Conservation (phyloP, 2,329 filamentous ascomycete species). For the Fusarium anthophilum region DNA sequence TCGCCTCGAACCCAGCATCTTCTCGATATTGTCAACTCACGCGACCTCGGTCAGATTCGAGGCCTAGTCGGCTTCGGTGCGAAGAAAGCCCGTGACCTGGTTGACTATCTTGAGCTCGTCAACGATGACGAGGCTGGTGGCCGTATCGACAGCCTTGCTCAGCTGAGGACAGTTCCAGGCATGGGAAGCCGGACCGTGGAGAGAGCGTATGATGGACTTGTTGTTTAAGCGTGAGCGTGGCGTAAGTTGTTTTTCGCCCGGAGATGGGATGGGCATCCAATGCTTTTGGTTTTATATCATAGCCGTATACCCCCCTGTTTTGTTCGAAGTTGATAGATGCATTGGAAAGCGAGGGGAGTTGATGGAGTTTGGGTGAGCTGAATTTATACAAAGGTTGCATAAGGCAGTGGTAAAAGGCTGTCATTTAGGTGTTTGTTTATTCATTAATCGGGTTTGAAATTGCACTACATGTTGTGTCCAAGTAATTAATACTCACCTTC, state of each 20-base stretch:
- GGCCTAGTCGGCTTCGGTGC: constrained; percentile 75
- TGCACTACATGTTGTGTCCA: neutral
- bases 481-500: neutral
- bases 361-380: constrained; percentile 30
- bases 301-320: constrained; percentile 37
- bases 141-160: constrained; percentile 57
- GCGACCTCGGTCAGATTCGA: constrained; percentile 72
- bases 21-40: constrained; percentile 77
- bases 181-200: constrained; percentile 67
- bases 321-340: constrained; percentile 26
- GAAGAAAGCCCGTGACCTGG: constrained; percentile 73
- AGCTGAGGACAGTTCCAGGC: constrained; percentile 64
- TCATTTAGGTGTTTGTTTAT: constrained; percentile 25
- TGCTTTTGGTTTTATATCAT: constrained; percentile 38
- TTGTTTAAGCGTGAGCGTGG: constrained; percentile 22
- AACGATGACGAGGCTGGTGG: constrained; percentile 50
- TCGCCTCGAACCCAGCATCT: constrained; percentile 70
- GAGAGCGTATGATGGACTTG: constrained; percentile 62
- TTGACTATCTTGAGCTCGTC: constrained; percentile 63
- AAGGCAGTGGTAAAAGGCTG: constrained; percentile 17
- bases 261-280: constrained; percentile 20
- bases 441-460: neutral
- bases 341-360: constrained; percentile 33
- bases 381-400: constrained; percentile 29
- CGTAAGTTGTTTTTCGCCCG: neutral